Conservation (phyloP, 2,329 filamentous ascomycete genomes). For the Fusarium proliferatum region DNA sequence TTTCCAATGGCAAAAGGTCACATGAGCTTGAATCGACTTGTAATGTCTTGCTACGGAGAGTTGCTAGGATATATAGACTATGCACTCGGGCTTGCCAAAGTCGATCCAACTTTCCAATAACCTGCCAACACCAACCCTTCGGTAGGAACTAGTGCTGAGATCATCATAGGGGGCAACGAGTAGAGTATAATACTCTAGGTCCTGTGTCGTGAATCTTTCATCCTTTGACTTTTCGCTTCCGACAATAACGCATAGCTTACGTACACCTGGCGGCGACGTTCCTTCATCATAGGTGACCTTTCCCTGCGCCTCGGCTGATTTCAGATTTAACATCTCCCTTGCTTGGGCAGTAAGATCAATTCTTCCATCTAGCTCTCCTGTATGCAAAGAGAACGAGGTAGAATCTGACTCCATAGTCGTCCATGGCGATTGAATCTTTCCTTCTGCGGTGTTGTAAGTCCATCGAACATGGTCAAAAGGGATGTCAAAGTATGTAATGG, state of each 20-base stretch:
- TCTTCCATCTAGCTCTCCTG: slow-evolving; percentile 1
- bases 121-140: slow-evolving; percentile 17
- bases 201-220: not conserved
- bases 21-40: too few species aligned
- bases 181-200: not conserved
- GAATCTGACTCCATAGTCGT: not conserved
- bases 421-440: slow-evolving; percentile 19
- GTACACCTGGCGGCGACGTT: not conserved
- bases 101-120: slow-evolving; percentile 10
- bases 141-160: not conserved
- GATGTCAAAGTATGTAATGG: slow-evolving; percentile 45
- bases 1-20: too few species aligned
- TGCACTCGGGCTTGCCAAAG: not conserved
- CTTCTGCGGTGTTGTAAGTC: not conserved
- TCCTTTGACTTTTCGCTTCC: not conserved
- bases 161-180: not conserved
- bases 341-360: slow-evolving; percentile 5
- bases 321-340: not conserved
- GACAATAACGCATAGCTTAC: slow-evolving; percentile 11
- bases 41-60: not conserved
- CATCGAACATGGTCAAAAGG: slow-evolving; percentile 31
- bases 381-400: slow-evolving; percentile 11
- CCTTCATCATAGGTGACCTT: slow-evolving; percentile 12
- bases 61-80: not conserved
- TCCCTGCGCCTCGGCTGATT: not conserved